Percentiles rank a stretch among this genome's conserved stretches.
Conservation (phyloP, 2,329 filamentous ascomycete genomes). For the Nemania sp. region DNA sequence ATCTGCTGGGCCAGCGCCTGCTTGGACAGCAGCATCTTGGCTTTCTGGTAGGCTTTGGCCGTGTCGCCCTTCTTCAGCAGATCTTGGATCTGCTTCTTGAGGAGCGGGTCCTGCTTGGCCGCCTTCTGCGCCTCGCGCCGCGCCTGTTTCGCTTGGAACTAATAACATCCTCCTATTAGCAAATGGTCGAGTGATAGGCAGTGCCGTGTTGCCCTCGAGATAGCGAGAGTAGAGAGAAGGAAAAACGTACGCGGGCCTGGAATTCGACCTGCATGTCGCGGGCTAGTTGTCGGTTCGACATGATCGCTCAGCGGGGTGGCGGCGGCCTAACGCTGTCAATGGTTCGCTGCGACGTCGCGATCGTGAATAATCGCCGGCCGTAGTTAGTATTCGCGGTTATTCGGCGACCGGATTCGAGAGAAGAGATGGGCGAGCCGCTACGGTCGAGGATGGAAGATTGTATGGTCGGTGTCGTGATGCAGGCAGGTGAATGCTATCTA, state of each 20-base stretch:
- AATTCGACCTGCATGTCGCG: constrained; percentile 67
- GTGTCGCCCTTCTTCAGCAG: constrained; percentile 66
- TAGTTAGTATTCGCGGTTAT: too few relatives aligned
- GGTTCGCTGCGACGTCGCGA: neutral
- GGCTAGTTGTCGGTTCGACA: constrained; percentile 62
- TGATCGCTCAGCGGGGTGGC: constrained; percentile 32
- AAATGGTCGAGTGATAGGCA: too few relatives aligned
- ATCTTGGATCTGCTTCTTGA: constrained; percentile 66
- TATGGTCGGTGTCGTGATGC: neutral
- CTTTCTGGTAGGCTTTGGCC: constrained; percentile 65
- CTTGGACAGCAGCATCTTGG: constrained; percentile 64
- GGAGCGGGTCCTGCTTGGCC: constrained; percentile 61
- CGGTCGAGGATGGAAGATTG: neutral
- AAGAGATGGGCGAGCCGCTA: neutral
- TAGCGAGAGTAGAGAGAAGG: neutral
- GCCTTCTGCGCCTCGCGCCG: constrained; percentile 64
- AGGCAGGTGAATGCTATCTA: neutral
- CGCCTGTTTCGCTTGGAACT: constrained; percentile 66
- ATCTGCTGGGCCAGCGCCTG: constrained; percentile 65
- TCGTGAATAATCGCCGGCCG: too few relatives aligned
- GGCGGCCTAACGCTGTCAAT: neutral
- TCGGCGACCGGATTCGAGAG: neutral
- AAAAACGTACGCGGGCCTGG: constrained; percentile 55
- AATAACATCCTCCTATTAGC: too few relatives aligned
- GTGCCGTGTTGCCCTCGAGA: neutral